Evolutionary conservation across 1,284 basidiomycete genomes (phyloP).

Genomic region (Xerocomus cyaneibrunnescens): DNA sequence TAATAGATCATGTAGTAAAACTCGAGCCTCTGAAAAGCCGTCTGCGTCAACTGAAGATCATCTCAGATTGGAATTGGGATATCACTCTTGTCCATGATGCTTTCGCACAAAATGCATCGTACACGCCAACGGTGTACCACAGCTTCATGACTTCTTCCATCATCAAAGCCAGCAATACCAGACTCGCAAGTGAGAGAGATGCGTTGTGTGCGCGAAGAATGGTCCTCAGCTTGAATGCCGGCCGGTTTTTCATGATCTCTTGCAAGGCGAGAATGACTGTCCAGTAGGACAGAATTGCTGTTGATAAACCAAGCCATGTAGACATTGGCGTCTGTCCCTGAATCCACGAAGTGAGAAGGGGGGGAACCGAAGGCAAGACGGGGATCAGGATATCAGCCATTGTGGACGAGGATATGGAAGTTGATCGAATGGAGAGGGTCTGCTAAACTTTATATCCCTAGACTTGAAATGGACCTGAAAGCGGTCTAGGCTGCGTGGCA

Average conservation of each 20-base stretch:
- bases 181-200: slow-evolving; percentile 78
- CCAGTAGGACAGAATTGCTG: slow-evolving; percentile 78
- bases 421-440: too few species aligned
- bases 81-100: slow-evolving; percentile 80
- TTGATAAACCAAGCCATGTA: slow-evolving; percentile 69
- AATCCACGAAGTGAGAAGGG: slow-evolving; percentile 63
- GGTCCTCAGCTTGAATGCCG: slow-evolving; percentile 73
- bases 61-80: slow-evolving; percentile 24
- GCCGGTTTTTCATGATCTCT: slow-evolving; percentile 79
- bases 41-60: slow-evolving; percentile 8
- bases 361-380: slow-evolving; percentile 40
- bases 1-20: slow-evolving; percentile 98
- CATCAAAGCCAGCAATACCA: slow-evolving; percentile 81
- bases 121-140: slow-evolving; percentile 66
- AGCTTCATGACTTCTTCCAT: slow-evolving; percentile 84
- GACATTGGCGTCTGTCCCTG: slow-evolving; percentile 77
- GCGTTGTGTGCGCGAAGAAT: slow-evolving; percentile 93
- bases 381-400: slow-evolving; percentile 9
- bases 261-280: slow-evolving; percentile 85
- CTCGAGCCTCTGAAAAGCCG: slow-evolving; percentile 63
- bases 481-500: too few species aligned
- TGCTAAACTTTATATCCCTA: too few species aligned
- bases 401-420: neutral
- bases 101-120: slow-evolving; percentile 74
- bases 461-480: too few species aligned